Conservation (phyloP, 2,329 filamentous ascomycete genomes). For the Massarina eburnea region DNA sequence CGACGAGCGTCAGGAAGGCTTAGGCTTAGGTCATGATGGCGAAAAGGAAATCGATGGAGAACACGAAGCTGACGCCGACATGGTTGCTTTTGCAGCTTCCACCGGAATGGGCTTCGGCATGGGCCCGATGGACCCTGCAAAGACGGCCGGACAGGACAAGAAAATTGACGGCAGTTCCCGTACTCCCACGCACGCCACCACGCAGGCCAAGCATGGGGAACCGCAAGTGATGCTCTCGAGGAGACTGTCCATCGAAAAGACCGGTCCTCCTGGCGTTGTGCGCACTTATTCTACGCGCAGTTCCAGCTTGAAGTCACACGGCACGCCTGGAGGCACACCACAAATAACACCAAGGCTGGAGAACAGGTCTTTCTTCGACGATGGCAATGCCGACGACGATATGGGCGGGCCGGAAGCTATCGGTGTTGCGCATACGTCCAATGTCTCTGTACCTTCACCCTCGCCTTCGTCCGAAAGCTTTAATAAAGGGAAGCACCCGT, state of each 20-base stretch:
- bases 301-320: slow-evolving; percentile 24
- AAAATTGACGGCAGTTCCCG: slow-evolving; percentile 19
- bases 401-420: slow-evolving; percentile 34
- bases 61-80: slow-evolving; percentile 25
- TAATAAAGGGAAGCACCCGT: slow-evolving; percentile 12
- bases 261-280: slow-evolving; percentile 34
- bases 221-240: slow-evolving; percentile 37
- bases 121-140: slow-evolving; percentile 19
- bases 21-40: slow-evolving; percentile 10
- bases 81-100: slow-evolving; percentile 37
- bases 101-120: slow-evolving; percentile 33
- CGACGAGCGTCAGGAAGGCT: slow-evolving; percentile 21
- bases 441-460: slow-evolving; percentile 38
- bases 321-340: slow-evolving; percentile 7
- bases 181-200: slow-evolving; percentile 11
- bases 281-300: slow-evolving; percentile 39
- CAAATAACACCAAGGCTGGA: slow-evolving; percentile 12
- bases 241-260: slow-evolving; percentile 40
- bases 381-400: slow-evolving; percentile 30
- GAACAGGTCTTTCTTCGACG: slow-evolving; percentile 31
- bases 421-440: slow-evolving; percentile 47
- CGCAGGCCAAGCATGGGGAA: slow-evolving; percentile 22
- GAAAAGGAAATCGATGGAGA: slow-evolving; percentile 6
- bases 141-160: slow-evolving; percentile 13
- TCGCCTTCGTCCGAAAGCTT: slow-evolving; percentile 13